Conservation (phyloP, 768 basidiomycete species). For the Termitomyces sp. region DNA sequence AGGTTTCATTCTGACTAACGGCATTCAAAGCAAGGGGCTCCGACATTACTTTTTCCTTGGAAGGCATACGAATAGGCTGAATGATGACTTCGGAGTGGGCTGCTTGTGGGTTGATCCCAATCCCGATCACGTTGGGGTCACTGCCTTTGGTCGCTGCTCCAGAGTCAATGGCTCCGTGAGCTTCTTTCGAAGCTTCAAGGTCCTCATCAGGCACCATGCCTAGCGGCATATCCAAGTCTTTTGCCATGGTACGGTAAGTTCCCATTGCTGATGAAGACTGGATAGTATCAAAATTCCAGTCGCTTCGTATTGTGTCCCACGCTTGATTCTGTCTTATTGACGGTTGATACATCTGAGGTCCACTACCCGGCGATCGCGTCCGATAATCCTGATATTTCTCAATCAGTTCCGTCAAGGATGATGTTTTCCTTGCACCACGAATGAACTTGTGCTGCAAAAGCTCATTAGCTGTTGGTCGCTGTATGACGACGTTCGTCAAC, state of each 20-base stretch:
- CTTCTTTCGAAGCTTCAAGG: slow-evolving; percentile 39
- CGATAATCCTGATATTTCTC: slow-evolving; percentile 83
- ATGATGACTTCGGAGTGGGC: slow-evolving; percentile 73
- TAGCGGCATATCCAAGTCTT: slow-evolving; percentile 51
- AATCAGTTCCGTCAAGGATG: slow-evolving; percentile 80
- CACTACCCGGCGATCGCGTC: slow-evolving; percentile 51
- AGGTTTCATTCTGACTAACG: slow-evolving; percentile 36
- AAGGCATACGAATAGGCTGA: slow-evolving; percentile 34
- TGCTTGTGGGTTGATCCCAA: slow-evolving; percentile 49
- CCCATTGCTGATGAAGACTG: slow-evolving; percentile 70
- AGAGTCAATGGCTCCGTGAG: slow-evolving; percentile 51
- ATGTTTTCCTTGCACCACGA: slow-evolving; percentile 74
- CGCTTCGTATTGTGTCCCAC: slow-evolving; percentile 86
- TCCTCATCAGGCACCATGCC: slow-evolving; percentile 58
- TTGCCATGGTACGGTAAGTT: slow-evolving; percentile 67
- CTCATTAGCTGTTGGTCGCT: slow-evolving; percentile 91
- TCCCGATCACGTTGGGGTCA: slow-evolving; percentile 36
- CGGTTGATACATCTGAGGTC: slow-evolving; percentile 48
- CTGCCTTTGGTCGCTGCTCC: slow-evolving; percentile 62
- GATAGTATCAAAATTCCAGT: slow-evolving; percentile 95
- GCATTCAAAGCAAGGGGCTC: slow-evolving; percentile 24
- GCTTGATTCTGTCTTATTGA: slow-evolving; percentile 51
- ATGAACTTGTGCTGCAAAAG: slow-evolving; percentile 94
- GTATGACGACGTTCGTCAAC: slow-evolving; percentile 12
- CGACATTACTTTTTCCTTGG: slow-evolving; percentile 34